Base-by-base conservation (phyloP, 2,329 filamentous ascomycete species). In the Claviceps maximensis region DNA sequence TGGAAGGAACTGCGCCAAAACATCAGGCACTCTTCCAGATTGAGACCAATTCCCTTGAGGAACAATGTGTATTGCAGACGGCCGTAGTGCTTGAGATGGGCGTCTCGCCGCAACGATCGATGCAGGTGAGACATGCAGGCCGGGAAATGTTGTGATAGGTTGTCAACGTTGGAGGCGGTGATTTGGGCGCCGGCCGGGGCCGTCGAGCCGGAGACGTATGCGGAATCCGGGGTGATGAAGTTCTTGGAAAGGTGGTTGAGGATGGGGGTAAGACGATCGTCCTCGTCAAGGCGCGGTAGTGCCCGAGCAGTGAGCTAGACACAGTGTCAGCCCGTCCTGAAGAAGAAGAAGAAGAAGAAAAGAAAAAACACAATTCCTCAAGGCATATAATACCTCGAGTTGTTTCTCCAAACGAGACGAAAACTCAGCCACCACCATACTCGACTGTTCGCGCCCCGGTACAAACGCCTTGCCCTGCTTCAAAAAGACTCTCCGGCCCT, bases 41-140 rank as follows among this genome's bases (percentile, higher is more conserved):
- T 89, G 29, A 98, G 74, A 0, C 93, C 93, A 55, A 97, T 89
- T 44, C 93, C 93, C 69, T 98, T 98, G 54, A 98, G 77, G 78
- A 98, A 98, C 4, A 98, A 80, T 0, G 87, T 88, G 73, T 97
- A 98, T 70, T 98, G 93, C 10, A 97, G 75, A 58, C 93, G 87
- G 15, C 89, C 90, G 63, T 78, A 95, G 69, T 98, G 90, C 70
- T 96, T 96, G 57, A 98, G 75, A 64, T 98, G 90, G 13, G 83
- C 84, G 63, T 95, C 91, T 55, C 89, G 86, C 53, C 89, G 86
- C 33, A 98, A 75, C 3, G 86, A 86, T 52, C 81, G 83, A 68
- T 98, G 93, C 25, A 98, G 75, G 65, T 93, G 86, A 55, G 86
- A 85, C 91, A 97, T 97, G 73, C 93, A 97, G 8, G 94, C 80